These are phyloP conservation scores for Pythium plurisporium DNA, from an alignment of 352 stramenopile species.

Conservation along the genomic window DNA sequence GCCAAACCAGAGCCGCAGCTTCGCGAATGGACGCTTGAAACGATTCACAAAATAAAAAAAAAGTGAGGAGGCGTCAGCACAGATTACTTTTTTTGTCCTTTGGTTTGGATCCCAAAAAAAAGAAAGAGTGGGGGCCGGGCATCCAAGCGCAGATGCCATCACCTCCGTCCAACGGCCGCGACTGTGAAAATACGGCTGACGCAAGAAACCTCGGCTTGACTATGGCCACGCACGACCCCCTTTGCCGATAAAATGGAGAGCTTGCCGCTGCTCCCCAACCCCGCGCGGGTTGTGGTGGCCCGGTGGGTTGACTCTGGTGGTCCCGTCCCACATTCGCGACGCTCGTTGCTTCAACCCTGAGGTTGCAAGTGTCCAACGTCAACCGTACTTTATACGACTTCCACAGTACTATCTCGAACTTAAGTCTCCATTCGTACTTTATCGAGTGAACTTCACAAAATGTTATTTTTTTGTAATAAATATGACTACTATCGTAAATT, in stretches of 20 bases:
- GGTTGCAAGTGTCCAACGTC: conserved; percentile 11
- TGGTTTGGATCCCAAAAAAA: no score
- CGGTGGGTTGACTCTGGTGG: conserved; percentile 7
- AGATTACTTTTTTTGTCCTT: no score
- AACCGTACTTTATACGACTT: conserved; percentile 4
- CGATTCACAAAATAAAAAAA: no score
- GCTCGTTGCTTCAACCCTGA: background rate
- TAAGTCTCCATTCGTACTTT: background rate
- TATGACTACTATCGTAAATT: conserved; percentile 4
- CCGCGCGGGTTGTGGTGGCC: background rate
- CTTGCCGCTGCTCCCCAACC: background rate
- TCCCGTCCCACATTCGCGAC: conserved; percentile 9
- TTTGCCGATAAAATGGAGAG: background rate
- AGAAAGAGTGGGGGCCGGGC: background rate
- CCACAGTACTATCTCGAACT: background rate
- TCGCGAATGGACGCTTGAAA: no score
- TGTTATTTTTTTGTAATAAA: background rate
- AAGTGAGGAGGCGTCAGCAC: no score
- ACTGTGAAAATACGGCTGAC: conserved; percentile 6
- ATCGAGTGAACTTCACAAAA: background rate
- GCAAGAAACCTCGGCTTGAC: conserved; percentile 3
- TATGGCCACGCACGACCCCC: background rate
- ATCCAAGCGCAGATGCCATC: background rate
- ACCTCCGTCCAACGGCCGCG: background rate
- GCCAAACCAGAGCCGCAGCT: no score